Conservation (phyloP, 2,329 filamentous ascomycete species). For the Aspergillus sclerotialis region DNA sequence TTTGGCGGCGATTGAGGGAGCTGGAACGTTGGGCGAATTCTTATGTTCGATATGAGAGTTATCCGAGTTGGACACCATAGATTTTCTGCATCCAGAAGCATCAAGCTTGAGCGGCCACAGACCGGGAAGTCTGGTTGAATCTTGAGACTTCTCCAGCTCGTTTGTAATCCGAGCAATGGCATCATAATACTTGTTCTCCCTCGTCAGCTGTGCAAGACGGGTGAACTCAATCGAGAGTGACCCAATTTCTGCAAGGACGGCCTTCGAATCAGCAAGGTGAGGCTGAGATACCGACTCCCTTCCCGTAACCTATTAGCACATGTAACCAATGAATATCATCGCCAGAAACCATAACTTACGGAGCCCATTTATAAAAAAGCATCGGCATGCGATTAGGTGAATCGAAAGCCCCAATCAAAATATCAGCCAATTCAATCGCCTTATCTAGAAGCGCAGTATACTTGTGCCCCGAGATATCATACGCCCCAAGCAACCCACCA, state of each 20-base stretch:
- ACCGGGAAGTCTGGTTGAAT: conserved; percentile 62
- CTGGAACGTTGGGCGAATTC: too few relatives aligned
- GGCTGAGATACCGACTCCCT: conserved; percentile 54
- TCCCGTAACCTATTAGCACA: conserved; percentile 14
- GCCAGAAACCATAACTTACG: conserved; percentile 33
- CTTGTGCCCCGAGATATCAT: conserved; percentile 69
- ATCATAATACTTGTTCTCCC: conserved; percentile 78
- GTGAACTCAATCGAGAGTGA: conserved; percentile 85
- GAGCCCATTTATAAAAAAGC: conserved; percentile 72
- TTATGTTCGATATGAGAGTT: too few relatives aligned
- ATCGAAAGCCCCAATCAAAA: conserved; percentile 77
- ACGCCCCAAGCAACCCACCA: conserved; percentile 76
- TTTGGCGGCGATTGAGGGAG: too few relatives aligned
- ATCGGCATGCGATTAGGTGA: conserved; percentile 91
- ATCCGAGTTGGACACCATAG: conserved; percentile 3
- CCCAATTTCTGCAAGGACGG: conserved; percentile 63
- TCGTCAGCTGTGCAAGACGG: conserved; percentile 76
- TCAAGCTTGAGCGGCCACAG: conserved; percentile 76
- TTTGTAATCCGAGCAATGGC: conserved; percentile 80
- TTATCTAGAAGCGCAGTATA: conserved; percentile 68
- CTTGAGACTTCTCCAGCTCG: conserved; percentile 68
- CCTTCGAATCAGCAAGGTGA: conserved; percentile 52
- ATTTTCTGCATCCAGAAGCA: conserved; percentile 65
- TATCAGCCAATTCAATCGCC: conserved; percentile 69
- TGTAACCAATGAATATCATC: too few relatives aligned